phyloP scores from a whole-genome alignment of 2,329 filamentous ascomycete genomes.

The Cladorrhinum sp. region DNA sequence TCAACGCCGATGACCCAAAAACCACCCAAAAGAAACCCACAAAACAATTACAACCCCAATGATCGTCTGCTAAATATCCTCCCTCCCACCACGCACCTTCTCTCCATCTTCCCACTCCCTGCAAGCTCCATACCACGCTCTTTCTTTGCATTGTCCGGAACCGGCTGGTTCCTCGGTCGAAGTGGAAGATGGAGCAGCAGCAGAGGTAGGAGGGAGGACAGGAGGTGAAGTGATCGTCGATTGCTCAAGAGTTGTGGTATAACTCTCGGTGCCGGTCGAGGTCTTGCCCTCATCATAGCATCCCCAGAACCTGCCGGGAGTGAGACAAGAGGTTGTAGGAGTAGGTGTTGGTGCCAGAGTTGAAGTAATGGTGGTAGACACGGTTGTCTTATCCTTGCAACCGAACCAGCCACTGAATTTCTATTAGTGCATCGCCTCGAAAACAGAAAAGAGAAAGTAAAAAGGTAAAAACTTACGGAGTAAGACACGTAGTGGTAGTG shows the following conservation, averaged over 20 bases:
- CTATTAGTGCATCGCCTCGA: slow-evolving; percentile 46
- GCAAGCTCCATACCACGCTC: slow-evolving; percentile 27
- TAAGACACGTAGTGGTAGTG: slow-evolving; percentile 39
- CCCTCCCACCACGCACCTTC: neutral
- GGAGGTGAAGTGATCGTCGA: slow-evolving; percentile 29
- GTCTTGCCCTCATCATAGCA: slow-evolving; percentile 41
- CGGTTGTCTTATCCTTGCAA: slow-evolving; percentile 53
- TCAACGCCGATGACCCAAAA: slow-evolving; percentile 5
- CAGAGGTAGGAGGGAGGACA: slow-evolving; percentile 29
- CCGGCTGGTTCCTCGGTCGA: slow-evolving; percentile 13
- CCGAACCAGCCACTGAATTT: slow-evolving; percentile 57
- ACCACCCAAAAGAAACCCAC: slow-evolving; percentile 9
- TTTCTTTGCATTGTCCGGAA: slow-evolving; percentile 13
- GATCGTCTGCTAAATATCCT: slow-evolving; percentile 24
- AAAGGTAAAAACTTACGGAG: slow-evolving; percentile 40
- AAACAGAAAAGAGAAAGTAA: neutral
- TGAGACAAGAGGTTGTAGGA: slow-evolving; percentile 43
- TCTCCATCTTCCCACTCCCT: slow-evolving; percentile 20
- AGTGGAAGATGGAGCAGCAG: slow-evolving; percentile 29
- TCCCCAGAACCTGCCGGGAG: slow-evolving; percentile 56
- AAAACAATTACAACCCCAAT: slow-evolving; percentile 2
- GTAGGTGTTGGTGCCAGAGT: slow-evolving; percentile 32
- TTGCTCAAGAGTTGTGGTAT: slow-evolving; percentile 24
- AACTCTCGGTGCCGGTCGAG: slow-evolving; percentile 26
- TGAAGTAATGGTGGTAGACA: slow-evolving; percentile 35